Evolutionary conservation across 768 basidiomycete species (phyloP), one percentile per base, ranked within the genome.

Genomic region (Boletus huronensis): DNA sequence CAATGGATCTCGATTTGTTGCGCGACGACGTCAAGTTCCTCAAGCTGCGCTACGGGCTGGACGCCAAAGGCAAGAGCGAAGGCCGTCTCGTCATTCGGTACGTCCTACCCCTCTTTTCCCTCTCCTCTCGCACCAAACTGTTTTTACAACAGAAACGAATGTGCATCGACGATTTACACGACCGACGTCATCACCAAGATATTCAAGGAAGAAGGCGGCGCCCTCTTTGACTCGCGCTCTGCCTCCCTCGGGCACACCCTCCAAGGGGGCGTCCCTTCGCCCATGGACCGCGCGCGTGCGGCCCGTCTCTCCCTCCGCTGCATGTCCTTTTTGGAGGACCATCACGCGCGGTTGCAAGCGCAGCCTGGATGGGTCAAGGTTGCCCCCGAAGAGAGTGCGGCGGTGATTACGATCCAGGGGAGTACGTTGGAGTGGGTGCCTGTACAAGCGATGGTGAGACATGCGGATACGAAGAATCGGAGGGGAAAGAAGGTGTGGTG

Each of bases 191-290:
- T 99, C 62, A 95, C 88, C 56, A 90, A 90, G 70, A 97, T 99
- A 79, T 74, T 98, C 72, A 87, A 88, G 64, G 96, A 97, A 68
- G 96, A 98, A 72, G 97, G 97, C n/a, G 86, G 86, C 25, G 58
- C 78, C 6, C 77, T 98, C 23, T 99, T 98, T 67, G 97, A 99
- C 73, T 85, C 97, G 19, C 88, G 97, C 45, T 90, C 85, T 19
- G 97, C 96, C n/a, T 89, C 93, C 1, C 83, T 99, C 19, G 97
- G 97, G 16, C 97, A 99, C 74, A 98, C 95, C 5, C 76, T 99
- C 3, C 97, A 99, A 66, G 97, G 97, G 8, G 94, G 94, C 3
- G 85, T 93, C 17, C 97, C 97, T 5, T 97, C 96, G 0, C 97
- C 97, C 0, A 80, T 91, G 63, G 97, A 98, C 74, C 90, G 96